These are phyloP conservation scores for Saccharomycopsis olivae DNA, from an alignment of 805 yeast genomes.

Conservation along the genomic window DNA sequence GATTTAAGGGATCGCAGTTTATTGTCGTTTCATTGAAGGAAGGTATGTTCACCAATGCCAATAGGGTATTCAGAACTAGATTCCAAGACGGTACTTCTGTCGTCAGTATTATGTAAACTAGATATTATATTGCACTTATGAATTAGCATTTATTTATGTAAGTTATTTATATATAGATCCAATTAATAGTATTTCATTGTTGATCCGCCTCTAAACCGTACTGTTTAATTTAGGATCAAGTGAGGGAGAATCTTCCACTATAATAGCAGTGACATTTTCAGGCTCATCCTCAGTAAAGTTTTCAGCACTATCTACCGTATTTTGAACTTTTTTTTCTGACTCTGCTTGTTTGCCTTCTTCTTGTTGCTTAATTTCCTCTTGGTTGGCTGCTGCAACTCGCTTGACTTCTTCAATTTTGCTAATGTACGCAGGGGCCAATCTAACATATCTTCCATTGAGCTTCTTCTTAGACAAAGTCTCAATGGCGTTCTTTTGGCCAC, in stretches of 20 bases:
- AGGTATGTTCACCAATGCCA: constrained; percentile 97
- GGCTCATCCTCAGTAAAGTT: neutral
- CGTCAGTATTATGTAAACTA: constrained; percentile 65
- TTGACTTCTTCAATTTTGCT: constrained; percentile 36
- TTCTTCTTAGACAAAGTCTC: constrained; percentile 28
- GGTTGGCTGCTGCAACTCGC: constrained; percentile 23
- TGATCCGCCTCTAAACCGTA: too few relatives aligned
- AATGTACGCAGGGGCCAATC: constrained; percentile 31
- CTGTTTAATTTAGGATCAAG: too few relatives aligned
- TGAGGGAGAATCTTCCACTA: too few relatives aligned
- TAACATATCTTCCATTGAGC: constrained; percentile 28
- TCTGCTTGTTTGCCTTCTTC: neutral
- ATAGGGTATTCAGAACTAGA: constrained; percentile 83
- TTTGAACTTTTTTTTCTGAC: neutral
- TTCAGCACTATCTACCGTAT: neutral
- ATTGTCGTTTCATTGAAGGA: constrained; percentile 95
- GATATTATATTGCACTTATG: too few relatives aligned
- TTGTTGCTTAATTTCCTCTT: constrained; percentile 1
- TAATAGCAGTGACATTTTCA: too few relatives aligned
- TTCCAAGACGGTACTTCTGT: constrained; percentile 96
- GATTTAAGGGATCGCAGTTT: constrained; percentile 92
- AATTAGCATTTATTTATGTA: too few relatives aligned
- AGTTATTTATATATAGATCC: too few relatives aligned
- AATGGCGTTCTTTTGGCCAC: constrained; percentile 34
- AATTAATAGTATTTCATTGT: too few relatives aligned